A percentile compares a stretch with the other conserved stretches of the same genome.
Conservation (phyloP, 2,329 filamentous ascomycete genomes). For the Myriosclerotinia scirpicola region DNA sequence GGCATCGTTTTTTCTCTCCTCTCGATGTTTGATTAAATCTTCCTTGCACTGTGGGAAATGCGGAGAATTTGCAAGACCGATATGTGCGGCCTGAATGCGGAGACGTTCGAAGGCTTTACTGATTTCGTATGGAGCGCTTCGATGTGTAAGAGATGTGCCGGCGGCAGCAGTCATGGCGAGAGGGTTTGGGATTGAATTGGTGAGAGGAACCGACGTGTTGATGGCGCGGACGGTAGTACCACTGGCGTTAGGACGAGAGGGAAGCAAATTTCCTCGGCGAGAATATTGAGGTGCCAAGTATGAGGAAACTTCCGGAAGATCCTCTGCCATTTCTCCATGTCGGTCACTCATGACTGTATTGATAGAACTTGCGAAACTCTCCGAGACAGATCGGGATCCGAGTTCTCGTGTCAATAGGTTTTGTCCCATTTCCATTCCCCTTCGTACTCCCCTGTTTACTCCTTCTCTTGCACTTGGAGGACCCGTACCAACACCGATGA, state of each 20-base stretch:
- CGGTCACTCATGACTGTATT: not conserved
- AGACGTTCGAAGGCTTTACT: conserved; percentile 6
- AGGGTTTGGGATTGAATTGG: not conserved
- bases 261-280: not conserved
- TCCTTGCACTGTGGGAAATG: conserved; percentile 1
- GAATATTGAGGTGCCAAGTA: not conserved
- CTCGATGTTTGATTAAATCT: conserved; percentile 7
- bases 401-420: not conserved
- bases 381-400: not conserved
- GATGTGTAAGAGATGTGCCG: conserved; percentile 7
- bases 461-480: not conserved
- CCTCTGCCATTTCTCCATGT: not conserved
- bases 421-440: not conserved
- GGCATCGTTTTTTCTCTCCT: conserved; percentile 10
- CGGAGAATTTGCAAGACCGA: not conserved
- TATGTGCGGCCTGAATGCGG: not conserved
- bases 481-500: no score
- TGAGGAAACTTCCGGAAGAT: not conserved
- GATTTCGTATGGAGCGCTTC: conserved; percentile 7
- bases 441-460: not conserved
- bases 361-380: not conserved
- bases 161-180: not conserved
- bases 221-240: not conserved
- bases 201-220: not conserved
- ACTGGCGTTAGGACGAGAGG: not conserved